Base-by-base conservation (phyloP, 768 basidiomycete species). In the Hygrophorus russula region DNA sequence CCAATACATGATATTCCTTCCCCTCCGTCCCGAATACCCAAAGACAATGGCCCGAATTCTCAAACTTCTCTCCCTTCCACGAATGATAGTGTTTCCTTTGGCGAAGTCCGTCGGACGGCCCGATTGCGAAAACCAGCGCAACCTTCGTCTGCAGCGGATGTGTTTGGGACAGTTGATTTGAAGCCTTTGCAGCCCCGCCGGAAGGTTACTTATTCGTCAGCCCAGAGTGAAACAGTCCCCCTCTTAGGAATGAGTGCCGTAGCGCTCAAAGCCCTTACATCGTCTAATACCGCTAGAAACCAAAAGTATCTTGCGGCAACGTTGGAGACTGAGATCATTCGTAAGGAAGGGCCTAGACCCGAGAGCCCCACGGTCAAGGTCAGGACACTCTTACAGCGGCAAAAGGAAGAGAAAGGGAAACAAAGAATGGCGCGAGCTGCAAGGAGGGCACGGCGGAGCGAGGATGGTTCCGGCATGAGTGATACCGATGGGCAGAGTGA, bases 321-420 rank as follows among this genome's bases (percentile, higher is more conserved):
- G 48, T 59, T 90, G 31, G 76, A 82, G 57, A 85, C 73, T 29
- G 75, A 84, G 57, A 70, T 89, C 14, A 63, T 90, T 24, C 69
- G 77, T 38, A 83, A 72, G 58, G 71, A 78, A 34, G 86, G 87
- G 20, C 56, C 62, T 29, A 66, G 87, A 42, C 87, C 87, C 8
- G 83, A 81, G 49, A 90, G 86, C 53, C 87, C 87, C 5, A 70
- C 66, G n/a, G 76, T 83, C 40, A 85, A 83, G 58, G 70, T 82
- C 36, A 71, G 73, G 52, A 85, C 82, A 1, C 68, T 77, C 39
- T 56, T 71, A 8, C 82, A 89, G 62, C 73, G 77, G 50, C 69
- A 80, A 53, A 69, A 73, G 46, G 83, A 87, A 28, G 79, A 80
- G 53, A 74, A 69, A 55, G 68, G 63, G 5, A 62, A 57, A 45